Percentiles rank a stretch among this genome's conserved stretches.
Conservation (phyloP, 331 rosid genomes). For the Cydonia oblonga region DNA sequence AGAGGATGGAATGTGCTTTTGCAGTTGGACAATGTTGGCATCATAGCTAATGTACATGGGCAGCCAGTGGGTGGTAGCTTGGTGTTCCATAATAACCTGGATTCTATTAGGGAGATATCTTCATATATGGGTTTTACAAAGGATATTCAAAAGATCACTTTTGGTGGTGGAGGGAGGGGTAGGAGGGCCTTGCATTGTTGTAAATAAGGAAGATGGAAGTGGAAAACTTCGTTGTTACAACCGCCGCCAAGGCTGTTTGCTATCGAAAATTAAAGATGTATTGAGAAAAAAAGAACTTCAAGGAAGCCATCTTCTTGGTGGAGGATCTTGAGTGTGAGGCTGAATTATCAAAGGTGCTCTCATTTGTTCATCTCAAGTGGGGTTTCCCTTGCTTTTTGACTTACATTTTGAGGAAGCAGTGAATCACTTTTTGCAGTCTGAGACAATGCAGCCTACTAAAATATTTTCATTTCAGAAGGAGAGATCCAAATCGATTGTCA, state of each 20-base stretch:
- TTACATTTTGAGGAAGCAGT: constrained; percentile 91
- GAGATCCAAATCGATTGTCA: constrained; percentile 97
- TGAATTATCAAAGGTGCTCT: constrained; percentile 75
- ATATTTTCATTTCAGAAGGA: constrained; percentile 77
- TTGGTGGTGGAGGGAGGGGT: constrained; percentile 68
- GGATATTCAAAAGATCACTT: constrained; percentile 61
- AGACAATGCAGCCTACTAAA: constrained; percentile 88
- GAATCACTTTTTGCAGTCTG: constrained; percentile 23
- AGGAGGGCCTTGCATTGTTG: constrained; percentile 56
- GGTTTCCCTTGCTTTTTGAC: constrained; percentile 90
- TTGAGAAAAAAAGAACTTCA: constrained; percentile 77
- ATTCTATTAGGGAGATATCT: constrained; percentile 74
- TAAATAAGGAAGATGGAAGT: constrained; percentile 48
- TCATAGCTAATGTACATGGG: constrained; percentile 54
- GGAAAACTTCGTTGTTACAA: constrained; percentile 70
- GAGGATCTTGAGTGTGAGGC: constrained; percentile 87
- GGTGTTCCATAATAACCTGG: constrained; percentile 51
- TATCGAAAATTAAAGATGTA: constrained; percentile 68
- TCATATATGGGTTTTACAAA: constrained; percentile 64
- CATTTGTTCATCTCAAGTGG: constrained; percentile 93
- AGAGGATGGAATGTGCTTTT: constrained; percentile 78
- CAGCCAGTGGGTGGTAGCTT: constrained; percentile 86
- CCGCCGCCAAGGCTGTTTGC: constrained; percentile 76
- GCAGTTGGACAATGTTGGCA: constrained; percentile 86
- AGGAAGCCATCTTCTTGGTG: constrained; percentile 74